phyloP scores from a whole-genome alignment of 2,329 filamentous ascomycete species.

The Atkinsonella hypoxylon region DNA sequence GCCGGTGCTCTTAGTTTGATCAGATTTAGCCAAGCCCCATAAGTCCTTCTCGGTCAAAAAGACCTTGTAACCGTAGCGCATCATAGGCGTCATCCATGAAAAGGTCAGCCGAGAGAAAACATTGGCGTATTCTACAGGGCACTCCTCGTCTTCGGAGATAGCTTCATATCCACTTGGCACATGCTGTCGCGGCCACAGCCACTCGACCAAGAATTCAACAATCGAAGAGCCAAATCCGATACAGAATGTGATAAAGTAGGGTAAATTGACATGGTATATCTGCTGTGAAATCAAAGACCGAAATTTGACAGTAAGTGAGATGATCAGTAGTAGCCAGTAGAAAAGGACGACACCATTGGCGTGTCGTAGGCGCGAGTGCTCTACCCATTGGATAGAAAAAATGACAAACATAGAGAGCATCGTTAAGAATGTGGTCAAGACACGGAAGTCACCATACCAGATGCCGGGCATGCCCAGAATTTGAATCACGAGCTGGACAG shows the following conservation, averaged over 20 bases:
- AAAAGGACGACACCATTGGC: constrained; percentile 82
- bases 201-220: constrained; percentile 67
- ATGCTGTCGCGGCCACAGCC: constrained; percentile 70
- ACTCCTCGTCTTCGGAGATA: constrained; percentile 48
- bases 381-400: constrained; percentile 71
- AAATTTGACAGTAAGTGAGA: constrained; percentile 69
- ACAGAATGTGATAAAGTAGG: constrained; percentile 70
- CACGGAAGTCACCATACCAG: constrained; percentile 74
- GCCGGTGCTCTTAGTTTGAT: constrained; percentile 67
- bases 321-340: constrained; percentile 81
- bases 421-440: constrained; percentile 67
- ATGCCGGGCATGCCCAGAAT: constrained; percentile 54
- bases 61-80: constrained; percentile 86
- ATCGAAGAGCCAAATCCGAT: constrained; percentile 58
- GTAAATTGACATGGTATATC: constrained; percentile 49
- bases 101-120: constrained; percentile 91
- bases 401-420: constrained; percentile 62
- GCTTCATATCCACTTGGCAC: constrained; percentile 41
- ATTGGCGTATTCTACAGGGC: constrained; percentile 79
- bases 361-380: constrained; percentile 71
- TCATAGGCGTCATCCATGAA: constrained; percentile 97
- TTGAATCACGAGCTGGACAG: constrained; percentile 64
- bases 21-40: constrained; percentile 75
- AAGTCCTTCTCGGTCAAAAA: constrained; percentile 91
- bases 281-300: constrained; percentile 75